Conservation (phyloP, 257 asterid genomes). For the Solanum peruvianum region DNA sequence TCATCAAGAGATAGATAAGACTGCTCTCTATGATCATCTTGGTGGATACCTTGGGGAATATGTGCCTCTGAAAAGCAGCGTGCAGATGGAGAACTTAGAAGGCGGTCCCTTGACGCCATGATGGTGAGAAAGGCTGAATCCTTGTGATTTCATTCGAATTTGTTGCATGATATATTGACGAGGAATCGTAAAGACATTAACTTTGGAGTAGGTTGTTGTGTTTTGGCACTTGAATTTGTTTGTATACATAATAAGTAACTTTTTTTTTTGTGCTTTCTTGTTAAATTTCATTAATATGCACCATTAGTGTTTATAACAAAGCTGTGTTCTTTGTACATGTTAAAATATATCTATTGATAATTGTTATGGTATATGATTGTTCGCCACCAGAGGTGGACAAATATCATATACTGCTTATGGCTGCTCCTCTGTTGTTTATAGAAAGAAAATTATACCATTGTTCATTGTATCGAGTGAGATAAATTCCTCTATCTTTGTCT, state of each 20-base stretch:
- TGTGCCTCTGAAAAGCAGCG: conserved; percentile 92
- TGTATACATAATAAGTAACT: not conserved
- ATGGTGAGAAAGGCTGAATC: conserved; percentile 3
- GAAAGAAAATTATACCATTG: not conserved
- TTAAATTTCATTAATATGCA: not conserved
- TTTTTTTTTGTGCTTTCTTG: not conserved
- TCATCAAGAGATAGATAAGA: conserved; percentile 81
- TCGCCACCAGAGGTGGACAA: not conserved
- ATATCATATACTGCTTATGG: not conserved
- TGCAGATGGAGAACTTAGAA: conserved; percentile 90
- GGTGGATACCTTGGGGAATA: conserved; percentile 97
- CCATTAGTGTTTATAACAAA: not conserved
- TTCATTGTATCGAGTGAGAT: not conserved
- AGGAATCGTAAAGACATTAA: not conserved
- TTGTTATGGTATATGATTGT: not conserved
- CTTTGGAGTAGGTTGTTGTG: not conserved
- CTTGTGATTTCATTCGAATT: not conserved
- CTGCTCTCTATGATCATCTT: conserved; percentile 77
- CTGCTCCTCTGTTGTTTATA: not conserved
- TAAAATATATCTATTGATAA: not conserved
- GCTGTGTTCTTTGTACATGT: not conserved
- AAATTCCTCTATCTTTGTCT: not conserved
- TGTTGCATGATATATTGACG: not conserved
- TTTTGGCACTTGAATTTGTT: not conserved
- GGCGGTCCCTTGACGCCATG: conserved; percentile 15